Evolutionary conservation across 2,329 filamentous ascomycete species (phyloP).

Genomic region (Cladosporium halotolerans): DNA sequence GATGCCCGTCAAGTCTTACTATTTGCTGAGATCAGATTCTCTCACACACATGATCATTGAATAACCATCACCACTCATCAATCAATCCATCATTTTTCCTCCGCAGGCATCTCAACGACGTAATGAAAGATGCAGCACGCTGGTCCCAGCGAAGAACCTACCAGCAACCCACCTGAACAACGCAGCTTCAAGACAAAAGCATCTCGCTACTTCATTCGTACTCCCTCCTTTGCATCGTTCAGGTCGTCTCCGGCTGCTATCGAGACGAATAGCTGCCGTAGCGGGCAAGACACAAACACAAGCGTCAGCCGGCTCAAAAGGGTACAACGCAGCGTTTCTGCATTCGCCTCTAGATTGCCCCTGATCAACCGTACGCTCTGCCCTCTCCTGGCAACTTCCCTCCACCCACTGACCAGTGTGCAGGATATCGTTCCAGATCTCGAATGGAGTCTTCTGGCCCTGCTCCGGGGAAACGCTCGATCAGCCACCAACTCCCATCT

Average conservation of each 20-base stretch:
- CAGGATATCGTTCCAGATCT: conserved; percentile 1
- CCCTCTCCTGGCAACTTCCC: not conserved
- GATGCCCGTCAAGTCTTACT: too few species aligned
- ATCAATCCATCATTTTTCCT: not conserved
- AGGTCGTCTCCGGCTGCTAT: not conserved
- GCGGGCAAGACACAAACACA: not conserved
- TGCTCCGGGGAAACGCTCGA: not conserved
- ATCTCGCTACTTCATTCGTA: conserved; percentile 6
- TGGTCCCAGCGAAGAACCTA: not conserved
- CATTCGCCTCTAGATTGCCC: not conserved
- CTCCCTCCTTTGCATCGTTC: conserved; percentile 7
- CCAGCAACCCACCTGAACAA: not conserved
- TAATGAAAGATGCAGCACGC: conserved; percentile 9
- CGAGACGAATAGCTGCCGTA: not conserved
- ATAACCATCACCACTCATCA: not conserved
- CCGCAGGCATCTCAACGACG: not conserved
- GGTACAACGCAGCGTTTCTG: not conserved
- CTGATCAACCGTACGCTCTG: not conserved
- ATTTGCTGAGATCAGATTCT: too few species aligned
- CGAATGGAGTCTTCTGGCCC: not conserved
- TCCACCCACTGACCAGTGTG: not conserved
- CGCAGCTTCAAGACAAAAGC: conserved; percentile 7
- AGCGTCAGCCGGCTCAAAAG: not conserved
- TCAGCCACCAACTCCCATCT: not conserved
- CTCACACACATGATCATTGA: too few species aligned